Evolutionary conservation across 305 asterid species (phyloP).

Genomic region (Solanum hybrid): DNA sequence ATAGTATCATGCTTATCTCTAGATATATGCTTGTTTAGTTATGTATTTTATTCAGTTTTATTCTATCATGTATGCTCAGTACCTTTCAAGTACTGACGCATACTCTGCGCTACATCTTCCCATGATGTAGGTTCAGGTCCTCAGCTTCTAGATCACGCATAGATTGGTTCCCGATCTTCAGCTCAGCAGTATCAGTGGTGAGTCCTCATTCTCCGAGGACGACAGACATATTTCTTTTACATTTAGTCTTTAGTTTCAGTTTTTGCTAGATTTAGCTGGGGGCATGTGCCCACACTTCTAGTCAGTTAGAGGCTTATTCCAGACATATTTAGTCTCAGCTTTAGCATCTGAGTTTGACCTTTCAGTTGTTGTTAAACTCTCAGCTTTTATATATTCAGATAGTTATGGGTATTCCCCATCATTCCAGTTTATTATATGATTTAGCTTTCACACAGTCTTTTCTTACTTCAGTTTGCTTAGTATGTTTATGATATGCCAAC

Average conservation of each 20-base stretch:
- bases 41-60: too few species aligned
- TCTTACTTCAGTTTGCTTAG: not conserved
- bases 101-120: not conserved
- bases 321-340: not conserved
- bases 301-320: not conserved
- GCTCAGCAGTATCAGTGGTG: not conserved
- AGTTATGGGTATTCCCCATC: not conserved
- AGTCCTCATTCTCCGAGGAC: not conserved
- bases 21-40: not conserved
- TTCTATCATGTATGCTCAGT: not conserved
- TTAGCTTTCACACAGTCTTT: not conserved
- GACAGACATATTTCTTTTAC: not conserved
- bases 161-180: not conserved
- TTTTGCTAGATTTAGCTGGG: not conserved
- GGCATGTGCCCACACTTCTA: not conserved
- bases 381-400: too few species aligned
- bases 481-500: not conserved
- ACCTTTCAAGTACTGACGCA: not conserved
- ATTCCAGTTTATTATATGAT: not conserved
- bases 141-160: not conserved
- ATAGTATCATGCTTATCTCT: too few species aligned
- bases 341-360: not conserved
- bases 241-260: not conserved
- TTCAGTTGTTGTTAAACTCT: too few species aligned
- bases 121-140: not conserved